Evolutionary conservation across 1,284 basidiomycete genomes (phyloP), one percentile per base, ranked within the genome.

Genomic region (Tilletia setariae): DNA sequence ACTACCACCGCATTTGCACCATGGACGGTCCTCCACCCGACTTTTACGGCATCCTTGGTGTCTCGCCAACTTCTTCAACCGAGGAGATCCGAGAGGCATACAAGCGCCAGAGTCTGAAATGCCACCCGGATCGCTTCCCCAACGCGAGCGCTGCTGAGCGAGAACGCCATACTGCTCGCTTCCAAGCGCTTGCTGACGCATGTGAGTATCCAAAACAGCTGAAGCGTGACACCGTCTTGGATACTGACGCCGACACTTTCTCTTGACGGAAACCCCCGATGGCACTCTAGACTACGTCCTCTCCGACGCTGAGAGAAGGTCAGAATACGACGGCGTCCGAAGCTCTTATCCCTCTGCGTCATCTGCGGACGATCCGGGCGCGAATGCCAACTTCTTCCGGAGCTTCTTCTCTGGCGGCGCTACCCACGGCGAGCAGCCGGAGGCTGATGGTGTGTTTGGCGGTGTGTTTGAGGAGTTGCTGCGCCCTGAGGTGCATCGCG

Each of bases 51-150:
- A 76, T 75, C 42, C 73, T 82, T 23, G 74, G 76, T 68, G 77
- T 92, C 19, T 73, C 86, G 4, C 86, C 85, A 72, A 86, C 85
- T 69, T 90, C 91, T 1, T 87, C 88, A 0, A 83, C 86, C 21
- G 90, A 92, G 42, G 90, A 93, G 68, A 86, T 94, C 70, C 86
- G 89, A 65, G 89, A 83, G 68, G 92, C 90, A 0, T 94, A 94
- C 85, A 92, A 90, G 84, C 89, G 86, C 73, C 90, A 92, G 79
- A 92, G 90, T 2, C 83, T 70, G 75, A 72, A 74, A 91, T 90
- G 91, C 2, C 94, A 97, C 82, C 94, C 94, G 1, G 94, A 97
- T 83, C 86, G 93, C 69, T 85, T 94, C 53, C 86, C 86, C n/a
- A 91, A 90, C 76, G 91, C 89, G 1, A 88, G 88, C 1, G 84